Percentiles rank a stretch among this genome's conserved stretches.
Evolutionary conservation across 805 yeast genomes (phyloP).

Genomic region (Saturnispora dispora): DNA sequence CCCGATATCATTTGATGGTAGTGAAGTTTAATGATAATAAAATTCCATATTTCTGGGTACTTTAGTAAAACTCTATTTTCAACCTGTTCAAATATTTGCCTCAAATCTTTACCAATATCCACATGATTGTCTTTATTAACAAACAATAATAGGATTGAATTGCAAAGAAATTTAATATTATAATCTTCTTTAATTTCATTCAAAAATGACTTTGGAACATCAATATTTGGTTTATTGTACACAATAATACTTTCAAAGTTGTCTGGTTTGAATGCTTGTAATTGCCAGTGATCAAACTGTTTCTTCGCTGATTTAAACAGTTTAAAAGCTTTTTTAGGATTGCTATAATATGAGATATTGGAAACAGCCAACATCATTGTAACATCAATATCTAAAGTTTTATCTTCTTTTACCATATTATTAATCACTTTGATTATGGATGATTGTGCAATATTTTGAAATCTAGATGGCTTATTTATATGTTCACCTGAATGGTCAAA

Average conservation of each 20-base stretch:
- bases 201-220: constrained; percentile 4
- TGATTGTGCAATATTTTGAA: constrained; percentile 21
- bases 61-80: constrained; percentile 14
- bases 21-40: constrained; percentile 21
- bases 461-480: constrained; percentile 15
- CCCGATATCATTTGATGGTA: constrained; percentile 13
- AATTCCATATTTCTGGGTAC: constrained; percentile 27
- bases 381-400: constrained; percentile 17
- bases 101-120: constrained; percentile 14
- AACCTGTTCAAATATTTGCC: constrained; percentile 13
- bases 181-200: constrained; percentile 19
- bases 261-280: constrained; percentile 25
- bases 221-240: neutral
- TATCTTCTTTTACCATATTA: constrained; percentile 11
- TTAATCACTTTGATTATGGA: constrained; percentile 19
- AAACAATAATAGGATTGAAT: constrained; percentile 20
- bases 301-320: constrained; percentile 23
- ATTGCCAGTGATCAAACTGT: constrained; percentile 26
- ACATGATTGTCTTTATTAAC: constrained; percentile 12
- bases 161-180: constrained; percentile 24
- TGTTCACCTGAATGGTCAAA: constrained; percentile 24
- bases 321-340: constrained; percentile 18
- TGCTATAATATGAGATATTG: constrained; percentile 18
- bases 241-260: constrained; percentile 18
- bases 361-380: constrained; percentile 25